Base-by-base conservation (phyloP, 164 flowering plant genomes). In the Protea cynaroides region DNA sequence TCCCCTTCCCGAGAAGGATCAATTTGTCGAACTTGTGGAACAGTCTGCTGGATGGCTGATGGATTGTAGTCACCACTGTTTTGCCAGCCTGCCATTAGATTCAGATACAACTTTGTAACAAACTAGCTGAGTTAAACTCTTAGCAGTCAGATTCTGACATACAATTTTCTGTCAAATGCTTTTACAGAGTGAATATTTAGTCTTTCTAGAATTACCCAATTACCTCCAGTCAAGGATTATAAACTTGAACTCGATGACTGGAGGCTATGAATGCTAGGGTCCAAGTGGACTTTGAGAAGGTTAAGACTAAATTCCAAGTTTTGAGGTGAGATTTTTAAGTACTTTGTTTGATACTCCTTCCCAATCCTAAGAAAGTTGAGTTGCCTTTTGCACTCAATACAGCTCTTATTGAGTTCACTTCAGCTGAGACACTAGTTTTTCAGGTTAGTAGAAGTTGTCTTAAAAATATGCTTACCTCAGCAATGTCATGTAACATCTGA, bases 41-140 rank as follows among this genome's bases (percentile, higher is more conserved):
- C 10, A 40, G 9, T 12, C 46, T 40, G 46, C 98, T 91, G 18
- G 98, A 91, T 68, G 98, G 98, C 76, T 94, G 98, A 76, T 94
- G 98, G 54, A 94, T 89, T 14, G 98, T 94, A 7, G 97, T 94
- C 55, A 94, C 68, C 65, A 90, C 95, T 43, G 98, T 94, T 75
- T 87, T 94, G 23, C 97, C 98, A 61, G 83, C 88, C 98, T 93
- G 85, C 64, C 59, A 72, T 15, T 59, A 52, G 56, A 56, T 44
- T 53, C 34, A 29, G 22, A 18, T 54, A 12, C 9, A 44, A 44
- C 24, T 6, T 58, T 7, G n/a, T 60, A 36, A 23, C n/a, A 18
- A n/a, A 46, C 1, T 17, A 37, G 7, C 11, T 37, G 40, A 37
- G 25, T 14, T 7, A 0, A 5, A 36, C 34, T 2, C 11, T 2